Base-by-base conservation (phyloP, 192 early-diverging fungal species). In the Backusella morwellensis region DNA sequence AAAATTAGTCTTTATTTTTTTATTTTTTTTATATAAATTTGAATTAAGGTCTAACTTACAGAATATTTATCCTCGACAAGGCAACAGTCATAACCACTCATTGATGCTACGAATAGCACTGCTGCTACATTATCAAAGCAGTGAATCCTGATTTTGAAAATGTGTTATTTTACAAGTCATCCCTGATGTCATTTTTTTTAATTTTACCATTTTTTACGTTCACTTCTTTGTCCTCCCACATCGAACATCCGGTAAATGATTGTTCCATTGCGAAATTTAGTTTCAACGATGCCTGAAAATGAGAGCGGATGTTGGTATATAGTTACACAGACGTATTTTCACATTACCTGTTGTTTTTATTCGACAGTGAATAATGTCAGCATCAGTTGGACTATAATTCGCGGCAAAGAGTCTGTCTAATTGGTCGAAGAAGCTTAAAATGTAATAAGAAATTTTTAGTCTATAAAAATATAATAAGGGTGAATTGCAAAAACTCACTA, bases 181-280 rank as follows among this genome's bases (percentile, higher is more conserved):
- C 42, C 11, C 26, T 7, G 32, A 14, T 29, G 23, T 36, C 12
- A 38, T 14, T 26, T 26, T n/a, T 32, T 36, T 68, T 29, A 11
- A 66, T 5, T 19, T 79, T 80, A 80, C 87, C 87, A 89, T 59
- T 88, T 85, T 50, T 87, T 88, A 19, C 87, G 78, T 34, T 89
- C 88, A 59, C 78, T 82, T 70, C 88, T 77, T 52, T 89, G 88
- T 47, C 88, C 88, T 15, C 88, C 88, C 0, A 89, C 88, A 76
- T 89, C 88, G 72, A 89, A 85, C 86, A 89, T 88, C 17, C 86
- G 80, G 72, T 89, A 89, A 11, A 84, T 84, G 44, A 88, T 52
- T 0, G 73, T 29, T 23, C 84, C 81, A 14, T 84, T 72, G 29
- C 81, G 75, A 68, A 89, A 88, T 8, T 80, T 83, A 1, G 88